Base-by-base conservation (phyloP, 495 filamentous ascomycete species). In the Hypoxylon subgilvum region DNA sequence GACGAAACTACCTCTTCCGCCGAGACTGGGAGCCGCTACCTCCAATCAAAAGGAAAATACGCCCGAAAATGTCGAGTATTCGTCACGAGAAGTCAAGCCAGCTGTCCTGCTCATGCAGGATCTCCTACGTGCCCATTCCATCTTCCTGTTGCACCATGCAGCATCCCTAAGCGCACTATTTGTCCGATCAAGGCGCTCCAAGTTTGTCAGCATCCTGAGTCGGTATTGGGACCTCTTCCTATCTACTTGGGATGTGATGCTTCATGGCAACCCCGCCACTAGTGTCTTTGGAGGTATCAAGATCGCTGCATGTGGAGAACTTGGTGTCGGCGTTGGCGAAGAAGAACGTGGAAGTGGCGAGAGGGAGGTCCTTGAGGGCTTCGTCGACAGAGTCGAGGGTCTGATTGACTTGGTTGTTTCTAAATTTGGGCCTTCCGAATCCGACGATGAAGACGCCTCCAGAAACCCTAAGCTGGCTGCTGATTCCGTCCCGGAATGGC, bases 261-360 rank as follows among this genome's bases (percentile, higher is more conserved):
- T 97, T 30, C 87, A 90, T 66, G 94, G 92, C 14, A 96, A 94
- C 53, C 94, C 94, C 2, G 86, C 86, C 3, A 83, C 86, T 3
- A 86, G 86, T 51, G 81, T 95, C 2, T 90, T 89, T 62, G 85
- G 87, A 18, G 91, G 90, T 2, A 84, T 96, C 57, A 96, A 96
- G 72, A 83, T 97, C 35, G 91, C 94, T 12, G 90, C 88, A 19
- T 89, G 90, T 30, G 94, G 93, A 4, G 91, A 96, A 73, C 84
- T 96, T 18, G 95, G 94, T 13, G 82, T 96, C 12, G 95, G 95
- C 1, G 92, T 97, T 9, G 94, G 92, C 23, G 92, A 96, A 67
- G 92, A 96, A 73, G 90, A 96, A 53, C 85, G 92, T 76, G 92
- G 92, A 1, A 96, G 91, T 61, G 91, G 90, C 10, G 92, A 96